These are phyloP conservation scores for Saturnispora besseyi DNA, from an alignment of 805 yeast species.

Conservation along the genomic window DNA sequence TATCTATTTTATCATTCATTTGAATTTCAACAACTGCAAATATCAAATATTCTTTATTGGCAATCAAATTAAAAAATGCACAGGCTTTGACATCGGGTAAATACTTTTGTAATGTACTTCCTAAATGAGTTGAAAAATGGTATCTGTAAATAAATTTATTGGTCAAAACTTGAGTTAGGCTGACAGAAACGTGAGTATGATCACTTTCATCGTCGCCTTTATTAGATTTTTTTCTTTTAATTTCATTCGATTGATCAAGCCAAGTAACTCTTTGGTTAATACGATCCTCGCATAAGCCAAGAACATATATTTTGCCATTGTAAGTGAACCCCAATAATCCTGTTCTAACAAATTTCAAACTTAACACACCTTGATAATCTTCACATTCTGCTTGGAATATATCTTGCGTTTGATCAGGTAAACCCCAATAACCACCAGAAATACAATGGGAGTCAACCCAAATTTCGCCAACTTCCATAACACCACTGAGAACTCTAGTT, in stretches of 20 bases:
- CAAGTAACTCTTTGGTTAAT: constrained; percentile 67
- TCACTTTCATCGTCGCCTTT: background rate
- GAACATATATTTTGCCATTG: constrained; percentile 77
- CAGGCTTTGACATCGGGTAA: constrained; percentile 81
- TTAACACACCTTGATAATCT: constrained; percentile 60
- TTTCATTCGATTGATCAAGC: constrained; percentile 41
- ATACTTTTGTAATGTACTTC: constrained; percentile 73
- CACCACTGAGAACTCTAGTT: constrained; percentile 61
- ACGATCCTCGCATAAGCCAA: constrained; percentile 89
- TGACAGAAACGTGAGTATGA: background rate
- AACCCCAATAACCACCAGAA: constrained; percentile 83
- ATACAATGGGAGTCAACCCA: constrained; percentile 95
- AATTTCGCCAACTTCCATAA: constrained; percentile 83
- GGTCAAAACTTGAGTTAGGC: constrained; percentile 5
- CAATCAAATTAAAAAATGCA: constrained; percentile 77
- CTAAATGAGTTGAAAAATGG: constrained; percentile 80
- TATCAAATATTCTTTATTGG: constrained; percentile 74
- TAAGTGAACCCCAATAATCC: constrained; percentile 84
- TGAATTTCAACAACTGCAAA: constrained; percentile 81
- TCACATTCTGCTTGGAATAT: constrained; percentile 78
- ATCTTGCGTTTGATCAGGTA: constrained; percentile 54
- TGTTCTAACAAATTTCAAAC: constrained; percentile 77
- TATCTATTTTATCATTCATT: constrained; percentile 18
- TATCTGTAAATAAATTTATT: constrained; percentile 34
- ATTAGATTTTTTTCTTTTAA: constrained; percentile 8